Evolutionary conservation across 2,329 filamentous ascomycete species (phyloP).

Genomic region (Passalora sequoiae): DNA sequence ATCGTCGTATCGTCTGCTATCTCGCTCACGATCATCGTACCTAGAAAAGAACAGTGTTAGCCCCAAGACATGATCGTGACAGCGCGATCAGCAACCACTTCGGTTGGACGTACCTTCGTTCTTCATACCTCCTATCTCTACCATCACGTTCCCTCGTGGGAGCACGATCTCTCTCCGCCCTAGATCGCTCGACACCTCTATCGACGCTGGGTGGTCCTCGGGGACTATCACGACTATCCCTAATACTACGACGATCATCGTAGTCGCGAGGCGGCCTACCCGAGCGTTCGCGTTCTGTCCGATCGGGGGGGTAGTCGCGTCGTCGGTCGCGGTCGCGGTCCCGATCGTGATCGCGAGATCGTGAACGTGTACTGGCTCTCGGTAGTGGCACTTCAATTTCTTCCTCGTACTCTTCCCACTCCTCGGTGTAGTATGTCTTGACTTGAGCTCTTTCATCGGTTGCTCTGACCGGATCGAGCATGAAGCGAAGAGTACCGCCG

Average conservation of each 20-base stretch:
- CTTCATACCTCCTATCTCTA: slow-evolving; percentile 26
- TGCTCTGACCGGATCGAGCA: slow-evolving; percentile 75
- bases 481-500: slow-evolving; percentile 74
- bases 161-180: slow-evolving; percentile 15
- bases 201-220: slow-evolving; percentile 57
- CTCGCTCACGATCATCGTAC: slow-evolving; percentile 24
- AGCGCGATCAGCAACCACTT: too few relatives aligned
- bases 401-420: slow-evolving; percentile 70
- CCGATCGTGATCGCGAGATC: slow-evolving; percentile 15
- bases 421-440: slow-evolving; percentile 62
- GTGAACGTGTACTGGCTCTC: slow-evolving; percentile 13
- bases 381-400: slow-evolving; percentile 59
- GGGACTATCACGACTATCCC: slow-evolving; percentile 75
- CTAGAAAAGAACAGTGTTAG: too few relatives aligned
- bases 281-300: slow-evolving; percentile 21
- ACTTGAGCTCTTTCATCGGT: slow-evolving; percentile 65
- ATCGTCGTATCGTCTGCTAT: slow-evolving; percentile 23
- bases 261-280: slow-evolving; percentile 13
- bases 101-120: too few relatives aligned
- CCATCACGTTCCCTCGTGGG: background rate
- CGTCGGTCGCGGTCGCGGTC: slow-evolving; percentile 23
- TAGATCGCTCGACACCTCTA: slow-evolving; percentile 22
- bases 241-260: slow-evolving; percentile 59
- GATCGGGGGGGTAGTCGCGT: slow-evolving; percentile 7
- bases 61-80: too few relatives aligned